A percentile compares a stretch with the other conserved stretches of the same genome.
phyloP scores from a whole-genome alignment of 225 moss, liverwort and hornwort genomes.

The Asterella californica region DNA sequence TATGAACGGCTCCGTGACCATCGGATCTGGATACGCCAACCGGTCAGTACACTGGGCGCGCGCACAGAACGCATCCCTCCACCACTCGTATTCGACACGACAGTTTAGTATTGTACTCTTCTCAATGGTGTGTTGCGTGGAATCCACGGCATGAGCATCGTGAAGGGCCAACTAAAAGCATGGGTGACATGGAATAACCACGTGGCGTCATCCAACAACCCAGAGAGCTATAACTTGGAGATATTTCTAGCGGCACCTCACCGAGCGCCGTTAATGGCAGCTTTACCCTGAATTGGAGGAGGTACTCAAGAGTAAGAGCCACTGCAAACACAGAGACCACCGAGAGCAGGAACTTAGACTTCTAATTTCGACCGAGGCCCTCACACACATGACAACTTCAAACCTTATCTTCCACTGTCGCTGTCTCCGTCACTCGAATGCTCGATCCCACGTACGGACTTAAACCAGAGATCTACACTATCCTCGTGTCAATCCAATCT shows the following conservation, averaged over 20 bases:
- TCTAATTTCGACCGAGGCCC: too few relatives aligned
- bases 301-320: background rate
- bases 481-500: too few relatives aligned
- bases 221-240: background rate
- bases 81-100: background rate
- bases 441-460: too few relatives aligned
- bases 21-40: constrained; percentile 3
- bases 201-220: background rate
- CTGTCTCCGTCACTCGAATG: too few relatives aligned
- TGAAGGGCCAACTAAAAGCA: background rate
- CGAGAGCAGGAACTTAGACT: too few relatives aligned
- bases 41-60: background rate
- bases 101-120: background rate
- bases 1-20: constrained; percentile 18
- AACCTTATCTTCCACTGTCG: too few relatives aligned
- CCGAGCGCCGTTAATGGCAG: background rate
- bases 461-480: too few relatives aligned
- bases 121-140: background rate
- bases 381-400: too few relatives aligned
- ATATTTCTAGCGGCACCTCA: background rate
- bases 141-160: background rate
- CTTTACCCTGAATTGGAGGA: background rate
- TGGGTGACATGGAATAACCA: background rate
- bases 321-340: background rate
- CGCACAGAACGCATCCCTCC: background rate